Percentiles rank a stretch among this genome's conserved stretches.
Evolutionary conservation across 1,284 basidiomycete species (phyloP).

Genomic region (Exobasidium rhododendri): DNA sequence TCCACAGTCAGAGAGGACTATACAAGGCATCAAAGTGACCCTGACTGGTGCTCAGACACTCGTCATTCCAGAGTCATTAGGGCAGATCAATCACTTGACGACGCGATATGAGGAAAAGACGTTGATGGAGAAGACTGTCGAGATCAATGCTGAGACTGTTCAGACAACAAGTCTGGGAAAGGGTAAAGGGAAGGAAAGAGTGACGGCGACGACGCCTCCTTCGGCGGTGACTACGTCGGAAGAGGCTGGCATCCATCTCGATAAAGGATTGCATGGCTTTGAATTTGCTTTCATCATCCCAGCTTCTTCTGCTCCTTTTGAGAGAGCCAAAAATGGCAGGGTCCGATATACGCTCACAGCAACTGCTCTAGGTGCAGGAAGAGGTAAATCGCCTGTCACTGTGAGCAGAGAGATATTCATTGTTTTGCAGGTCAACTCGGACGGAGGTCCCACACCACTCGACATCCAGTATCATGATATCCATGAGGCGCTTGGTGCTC

Average conservation of each 20-base stretch:
- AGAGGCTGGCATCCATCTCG: slow-evolving; percentile 32
- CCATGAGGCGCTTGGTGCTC: slow-evolving; percentile 47
- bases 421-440: slow-evolving; percentile 44
- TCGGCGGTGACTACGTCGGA: slow-evolving; percentile 8
- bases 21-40: slow-evolving; percentile 38
- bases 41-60: slow-evolving; percentile 46
- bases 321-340: slow-evolving; percentile 48
- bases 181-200: slow-evolving; percentile 29
- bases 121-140: slow-evolving; percentile 46
- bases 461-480: slow-evolving; percentile 51
- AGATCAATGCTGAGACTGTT: slow-evolving; percentile 36
- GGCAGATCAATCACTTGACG: not conserved
- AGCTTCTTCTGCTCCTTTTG: slow-evolving; percentile 45
- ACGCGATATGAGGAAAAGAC: slow-evolving; percentile 50
- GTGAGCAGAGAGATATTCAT: slow-evolving; percentile 49
- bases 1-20: slow-evolving; percentile 36
- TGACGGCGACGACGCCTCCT: not conserved
- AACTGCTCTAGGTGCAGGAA: slow-evolving; percentile 45
- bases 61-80: slow-evolving; percentile 38
- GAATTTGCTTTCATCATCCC: slow-evolving; percentile 53
- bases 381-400: slow-evolving; percentile 35
- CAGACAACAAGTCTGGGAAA: slow-evolving; percentile 21
- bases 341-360: slow-evolving; percentile 49
- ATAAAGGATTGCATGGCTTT: slow-evolving; percentile 49
- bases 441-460: slow-evolving; percentile 46